These are phyloP conservation scores for Prunus davidiana DNA, from an alignment of 306 rosid genomes.

Conservation along the genomic window DNA sequence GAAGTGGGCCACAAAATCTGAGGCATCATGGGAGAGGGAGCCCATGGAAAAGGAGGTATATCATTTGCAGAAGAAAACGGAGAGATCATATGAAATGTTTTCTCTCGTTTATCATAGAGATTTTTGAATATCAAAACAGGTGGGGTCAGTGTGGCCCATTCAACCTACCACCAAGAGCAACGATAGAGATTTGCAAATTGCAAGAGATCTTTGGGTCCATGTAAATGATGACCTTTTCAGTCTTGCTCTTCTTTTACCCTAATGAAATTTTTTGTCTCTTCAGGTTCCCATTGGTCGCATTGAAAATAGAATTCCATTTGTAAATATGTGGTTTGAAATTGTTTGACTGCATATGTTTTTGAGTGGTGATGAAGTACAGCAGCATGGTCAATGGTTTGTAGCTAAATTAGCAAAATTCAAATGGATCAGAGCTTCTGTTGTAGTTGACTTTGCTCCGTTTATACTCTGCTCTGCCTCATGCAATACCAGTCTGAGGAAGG, in stretches of 20 bases:
- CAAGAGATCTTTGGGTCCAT: slow-evolving; percentile 6
- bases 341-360: not conserved
- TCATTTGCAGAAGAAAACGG: slow-evolving; percentile 5
- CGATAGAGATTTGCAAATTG: not conserved
- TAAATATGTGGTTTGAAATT: not conserved
- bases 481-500: not conserved
- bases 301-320: not conserved
- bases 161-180: slow-evolving; percentile 14
- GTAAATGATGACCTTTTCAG: not conserved
- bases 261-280: not conserved
- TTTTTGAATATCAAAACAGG: not conserved
- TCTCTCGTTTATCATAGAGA: too few relatives aligned
- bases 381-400: not conserved
- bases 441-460: not conserved
- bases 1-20: slow-evolving; percentile 24
- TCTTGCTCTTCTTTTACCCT: not conserved
- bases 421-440: not conserved
- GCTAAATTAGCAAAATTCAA: not conserved
- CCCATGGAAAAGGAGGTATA: slow-evolving; percentile 1
- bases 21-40: not conserved
- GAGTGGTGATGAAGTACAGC: not conserved
- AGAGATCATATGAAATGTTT: not conserved
- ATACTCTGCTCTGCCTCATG: not conserved
- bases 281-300: not conserved
- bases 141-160: slow-evolving; percentile 16